Evolutionary conservation across 441 rosid genomes (phyloP), one percentile per base, ranked within the genome.

Genomic region (Bruguiera hainesii): DNA sequence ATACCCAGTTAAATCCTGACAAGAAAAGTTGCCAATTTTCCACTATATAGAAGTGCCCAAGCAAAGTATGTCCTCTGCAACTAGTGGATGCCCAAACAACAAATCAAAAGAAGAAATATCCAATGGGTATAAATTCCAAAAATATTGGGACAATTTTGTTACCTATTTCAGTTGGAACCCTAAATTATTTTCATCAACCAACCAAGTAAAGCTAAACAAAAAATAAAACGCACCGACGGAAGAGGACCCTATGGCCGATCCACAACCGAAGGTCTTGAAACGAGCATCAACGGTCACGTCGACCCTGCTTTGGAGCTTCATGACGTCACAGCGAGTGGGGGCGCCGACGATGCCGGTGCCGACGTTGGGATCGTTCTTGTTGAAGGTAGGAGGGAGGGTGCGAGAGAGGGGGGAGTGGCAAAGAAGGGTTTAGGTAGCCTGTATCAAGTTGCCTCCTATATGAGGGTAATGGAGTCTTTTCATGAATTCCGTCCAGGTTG

Each of bases 271-370:
- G 60, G 97, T 91, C 86, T 93, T 93, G 71, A 93, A 93, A 33
- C 97, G 78, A 64, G 98, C 98, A 71, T 91, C 97, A 6, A 81
- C 75, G 67, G 91, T 93, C 76, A 91, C 97, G 68, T 94, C 96
- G 39, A 91, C 90, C 85, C 77, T 91, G 57, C 91, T 91, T 61
- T 91, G 97, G 30, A 94, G 89, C 89, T 94, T 94, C 98, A 91
- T 94, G 6, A 94, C 96, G 73, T 94, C 98, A 11, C 97, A 97
- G 46, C 96, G 91, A 0, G 98, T 96, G 0, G 98, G 97, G 16
- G 97, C 97, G 0, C 97, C 98, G 5, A 91, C 98, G 39, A 93
- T 86, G 0, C 98, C 98, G 21, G 95, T 89, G 8, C 97, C 96
- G 0, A 93, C 81, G 39, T 23, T 52, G 18, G 96, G 88, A 61